Evolutionary conservation across 805 yeast genomes (phyloP).

Genomic region (Myxozyma vanderwaltii): DNA sequence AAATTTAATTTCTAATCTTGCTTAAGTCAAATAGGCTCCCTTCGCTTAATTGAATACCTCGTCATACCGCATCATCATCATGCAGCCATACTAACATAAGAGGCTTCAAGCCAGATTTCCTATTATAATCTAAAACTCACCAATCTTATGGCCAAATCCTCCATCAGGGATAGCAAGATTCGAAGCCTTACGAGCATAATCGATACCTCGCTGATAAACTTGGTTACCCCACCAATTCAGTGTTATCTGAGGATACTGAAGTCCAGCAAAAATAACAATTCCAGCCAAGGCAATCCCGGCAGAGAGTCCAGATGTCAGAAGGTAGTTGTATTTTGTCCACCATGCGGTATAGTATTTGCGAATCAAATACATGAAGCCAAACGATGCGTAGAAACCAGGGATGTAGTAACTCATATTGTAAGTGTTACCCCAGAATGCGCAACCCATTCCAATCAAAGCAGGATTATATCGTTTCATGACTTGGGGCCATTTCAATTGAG

Average conservation of each 20-base stretch:
- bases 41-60: no score
- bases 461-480: slow-evolving; percentile 8
- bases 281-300: slow-evolving; percentile 70
- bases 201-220: slow-evolving; percentile 27
- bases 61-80: no score
- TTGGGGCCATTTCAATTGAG: slow-evolving; percentile 15
- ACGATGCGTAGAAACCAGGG: slow-evolving; percentile 50
- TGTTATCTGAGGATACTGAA: slow-evolving; percentile 42
- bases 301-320: slow-evolving; percentile 64
- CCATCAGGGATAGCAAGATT: slow-evolving; percentile 16
- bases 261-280: slow-evolving; percentile 54
- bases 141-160: slow-evolving; percentile 20
- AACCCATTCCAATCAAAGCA: slow-evolving; percentile 9
- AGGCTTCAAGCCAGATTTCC: no score
- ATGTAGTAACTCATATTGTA: slow-evolving; percentile 39
- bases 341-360: slow-evolving; percentile 59
- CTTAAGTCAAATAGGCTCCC: no score
- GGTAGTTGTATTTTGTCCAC: slow-evolving; percentile 77
- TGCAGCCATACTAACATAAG: no score
- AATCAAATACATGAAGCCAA: slow-evolving; percentile 57
- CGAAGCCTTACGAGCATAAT: slow-evolving; percentile 20
- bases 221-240: slow-evolving; percentile 63
- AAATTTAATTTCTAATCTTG: no score
- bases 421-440: slow-evolving; percentile 20
- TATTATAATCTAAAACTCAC: slow-evolving; percentile 5